Conservation (phyloP, 352 stramenopile species). For the Pythium dissotocum region DNA sequence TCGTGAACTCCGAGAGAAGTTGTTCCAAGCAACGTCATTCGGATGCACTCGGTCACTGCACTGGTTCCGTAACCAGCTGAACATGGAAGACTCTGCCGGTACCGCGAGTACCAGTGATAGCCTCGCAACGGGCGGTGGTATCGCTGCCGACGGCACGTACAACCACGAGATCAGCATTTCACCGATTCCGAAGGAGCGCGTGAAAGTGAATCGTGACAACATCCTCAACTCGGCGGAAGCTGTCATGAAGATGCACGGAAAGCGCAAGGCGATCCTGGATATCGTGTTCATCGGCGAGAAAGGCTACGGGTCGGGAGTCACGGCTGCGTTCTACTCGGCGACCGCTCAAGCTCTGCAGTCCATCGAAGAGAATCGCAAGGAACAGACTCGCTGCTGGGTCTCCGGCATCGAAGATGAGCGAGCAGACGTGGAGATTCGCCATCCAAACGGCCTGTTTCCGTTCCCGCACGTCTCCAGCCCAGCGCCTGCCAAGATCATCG, state of each 20-base stretch:
- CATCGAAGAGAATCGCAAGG: slow-evolving; percentile 44
- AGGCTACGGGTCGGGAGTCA: slow-evolving; percentile 83
- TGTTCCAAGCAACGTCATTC: slow-evolving; percentile 81
- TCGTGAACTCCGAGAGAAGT: slow-evolving; percentile 59
- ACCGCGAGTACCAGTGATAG: slow-evolving; percentile 17
- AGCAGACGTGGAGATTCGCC: slow-evolving; percentile 57
- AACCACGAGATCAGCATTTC: slow-evolving; percentile 85
- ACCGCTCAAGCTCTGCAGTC: slow-evolving; percentile 66
- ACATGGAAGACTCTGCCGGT: slow-evolving; percentile 43
- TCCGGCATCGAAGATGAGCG: slow-evolving; percentile 45
- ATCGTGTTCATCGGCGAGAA: slow-evolving; percentile 87
- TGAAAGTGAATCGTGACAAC: slow-evolving; percentile 77
- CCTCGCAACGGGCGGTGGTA: slow-evolving; percentile 27
- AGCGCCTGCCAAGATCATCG: slow-evolving; percentile 34
- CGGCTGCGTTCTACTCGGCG: slow-evolving; percentile 83
- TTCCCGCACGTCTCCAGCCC: slow-evolving; percentile 43
- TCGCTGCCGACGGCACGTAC: slow-evolving; percentile 41
- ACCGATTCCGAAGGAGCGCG: slow-evolving; percentile 83
- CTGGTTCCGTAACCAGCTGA: slow-evolving; percentile 75
- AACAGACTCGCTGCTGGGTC: slow-evolving; percentile 54
- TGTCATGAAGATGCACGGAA: slow-evolving; percentile 86
- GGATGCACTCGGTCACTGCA: slow-evolving; percentile 78
- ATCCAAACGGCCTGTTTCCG: slow-evolving; percentile 79
- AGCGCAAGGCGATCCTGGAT: slow-evolving; percentile 81
- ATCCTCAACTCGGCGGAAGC: slow-evolving; percentile 75